Evolutionary conservation across 1,139 yeast genomes (phyloP).

Genomic region (Geotrichum europaeum): DNA sequence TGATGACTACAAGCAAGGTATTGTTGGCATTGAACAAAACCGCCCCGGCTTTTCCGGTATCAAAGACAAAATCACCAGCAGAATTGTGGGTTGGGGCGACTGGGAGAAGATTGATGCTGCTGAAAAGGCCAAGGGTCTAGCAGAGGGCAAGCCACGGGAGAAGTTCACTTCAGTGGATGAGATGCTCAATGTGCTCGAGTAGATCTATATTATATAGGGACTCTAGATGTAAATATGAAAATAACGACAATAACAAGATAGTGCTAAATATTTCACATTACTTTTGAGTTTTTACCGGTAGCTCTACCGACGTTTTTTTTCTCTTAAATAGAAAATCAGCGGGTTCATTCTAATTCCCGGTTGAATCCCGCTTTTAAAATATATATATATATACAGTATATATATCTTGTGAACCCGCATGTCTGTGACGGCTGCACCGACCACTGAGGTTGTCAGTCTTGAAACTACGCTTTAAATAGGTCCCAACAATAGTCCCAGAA

Average conservation of each 20-base stretch:
- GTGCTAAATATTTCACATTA: not conserved
- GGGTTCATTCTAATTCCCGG: too few relatives aligned
- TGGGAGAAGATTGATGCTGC: slow-evolving; percentile 58
- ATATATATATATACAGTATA: too few relatives aligned
- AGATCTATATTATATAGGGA: not conserved
- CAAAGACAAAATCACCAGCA: slow-evolving; percentile 29
- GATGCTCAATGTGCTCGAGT: slow-evolving; percentile 41
- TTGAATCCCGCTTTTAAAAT: too few relatives aligned
- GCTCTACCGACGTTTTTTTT: not conserved
- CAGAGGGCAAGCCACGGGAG: slow-evolving; percentile 48
- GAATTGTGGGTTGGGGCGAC: slow-evolving; percentile 57
- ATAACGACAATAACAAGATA: too few relatives aligned
- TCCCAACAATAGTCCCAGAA: not conserved
- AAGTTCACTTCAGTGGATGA: slow-evolving; percentile 48
- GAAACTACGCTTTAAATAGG: not conserved
- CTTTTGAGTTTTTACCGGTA: not conserved
- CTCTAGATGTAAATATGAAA: not conserved
- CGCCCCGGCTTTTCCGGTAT: slow-evolving; percentile 37
- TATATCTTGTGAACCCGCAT: too few relatives aligned
- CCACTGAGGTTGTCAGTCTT: too few relatives aligned
- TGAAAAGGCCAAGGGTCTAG: slow-evolving; percentile 48
- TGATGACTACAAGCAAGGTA: slow-evolving; percentile 38
- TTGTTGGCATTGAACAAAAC: slow-evolving; percentile 18
- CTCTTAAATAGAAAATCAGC: too few relatives aligned
- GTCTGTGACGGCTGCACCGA: too few relatives aligned